Percentiles rank a stretch among this genome's conserved stretches.
These are phyloP conservation scores for Penicillium sp. DNA, from an alignment of 2,329 filamentous ascomycete genomes.

Conservation along the genomic window DNA sequence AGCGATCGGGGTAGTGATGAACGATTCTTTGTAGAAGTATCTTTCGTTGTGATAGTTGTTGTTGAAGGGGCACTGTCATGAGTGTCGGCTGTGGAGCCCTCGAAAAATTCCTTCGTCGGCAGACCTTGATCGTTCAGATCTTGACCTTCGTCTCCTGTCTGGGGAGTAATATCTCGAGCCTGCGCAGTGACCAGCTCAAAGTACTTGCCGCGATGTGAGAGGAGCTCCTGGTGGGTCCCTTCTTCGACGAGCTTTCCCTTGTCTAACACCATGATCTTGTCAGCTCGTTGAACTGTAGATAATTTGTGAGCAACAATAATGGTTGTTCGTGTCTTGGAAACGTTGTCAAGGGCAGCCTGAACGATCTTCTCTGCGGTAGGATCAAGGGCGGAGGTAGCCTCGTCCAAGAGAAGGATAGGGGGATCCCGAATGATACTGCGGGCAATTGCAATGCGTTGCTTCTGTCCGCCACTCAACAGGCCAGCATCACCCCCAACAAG, in stretches of 20 bases:
- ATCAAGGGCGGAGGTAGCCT: conserved; percentile 43
- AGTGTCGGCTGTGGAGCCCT: no score
- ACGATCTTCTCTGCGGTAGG: conserved; percentile 41
- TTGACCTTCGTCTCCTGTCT: no score
- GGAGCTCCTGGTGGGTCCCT: conserved; percentile 40
- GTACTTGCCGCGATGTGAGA: conserved; percentile 46
- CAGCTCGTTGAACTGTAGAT: conserved; percentile 41
- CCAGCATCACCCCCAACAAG: conserved; percentile 42
- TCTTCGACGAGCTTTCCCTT: conserved; percentile 38
- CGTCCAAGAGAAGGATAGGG: conserved; percentile 66
- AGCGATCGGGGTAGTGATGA: no score
- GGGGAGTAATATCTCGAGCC: conserved; percentile 25
- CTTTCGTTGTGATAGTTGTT: no score
- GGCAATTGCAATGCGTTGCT: conserved; percentile 89
- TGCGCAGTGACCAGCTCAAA: conserved; percentile 57
- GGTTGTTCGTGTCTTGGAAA: conserved; percentile 35
- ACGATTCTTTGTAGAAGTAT: no score
- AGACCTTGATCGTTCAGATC: no score
- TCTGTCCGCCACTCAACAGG: conserved; percentile 68
- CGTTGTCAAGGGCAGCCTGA: conserved; percentile 36
- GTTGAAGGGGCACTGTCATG: no score
- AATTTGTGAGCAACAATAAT: conserved; percentile 44
- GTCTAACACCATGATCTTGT: conserved; percentile 44
- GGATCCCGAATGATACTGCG: conserved; percentile 83
- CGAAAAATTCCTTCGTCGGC: no score